Evolutionary conservation across 2,329 filamentous ascomycete species (phyloP), one percentile per base, ranked within the genome.

Genomic region (Eurotiales sp.): DNA sequence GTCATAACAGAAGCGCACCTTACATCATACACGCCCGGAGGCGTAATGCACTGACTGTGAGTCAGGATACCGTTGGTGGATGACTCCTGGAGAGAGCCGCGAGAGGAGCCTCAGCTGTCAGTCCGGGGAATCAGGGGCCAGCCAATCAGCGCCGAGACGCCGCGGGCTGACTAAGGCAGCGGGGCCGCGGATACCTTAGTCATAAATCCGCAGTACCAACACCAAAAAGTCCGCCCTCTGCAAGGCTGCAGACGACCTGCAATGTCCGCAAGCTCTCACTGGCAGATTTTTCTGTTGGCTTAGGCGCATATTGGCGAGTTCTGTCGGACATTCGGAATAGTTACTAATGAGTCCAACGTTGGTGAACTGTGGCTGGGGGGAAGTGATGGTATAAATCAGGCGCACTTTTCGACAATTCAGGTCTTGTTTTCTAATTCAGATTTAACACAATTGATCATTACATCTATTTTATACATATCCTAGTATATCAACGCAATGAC

Each of bases 401-500:
- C n/a, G n/a, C n/a, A n/a, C n/a, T n/a, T n/a, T n/a, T n/a, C n/a
- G n/a, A n/a, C n/a, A n/a, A n/a, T n/a, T n/a, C n/a, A n/a, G n/a
- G n/a, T n/a, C n/a, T n/a, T n/a, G n/a, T n/a, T n/a, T n/a, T n/a
- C n/a, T n/a, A n/a, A n/a, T n/a, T n/a, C n/a, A n/a, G n/a, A 19
- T 23, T 22, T 8, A 23, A 23, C 10, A 45, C 12, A 34, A 14
- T 23, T 21, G 11, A 19, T 22, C 11, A 19, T 10, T 36, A 8
- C 22, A 12, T 3, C 11, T 25, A 19, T 12, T 21, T 15, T 25
- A 17, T 14, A 17, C 23, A 32, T 19, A 37, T 10, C 29, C 10
- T 37, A 19, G 15, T 19, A 3, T 2, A 15, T 5, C 29, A 4
- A 34, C 30, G 15, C 4, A 43, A 67, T 67, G 64, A 59, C 62